Base-by-base conservation (phyloP, 208 protist genomes). In the Herpetomonas samuelpessoai region DNA sequence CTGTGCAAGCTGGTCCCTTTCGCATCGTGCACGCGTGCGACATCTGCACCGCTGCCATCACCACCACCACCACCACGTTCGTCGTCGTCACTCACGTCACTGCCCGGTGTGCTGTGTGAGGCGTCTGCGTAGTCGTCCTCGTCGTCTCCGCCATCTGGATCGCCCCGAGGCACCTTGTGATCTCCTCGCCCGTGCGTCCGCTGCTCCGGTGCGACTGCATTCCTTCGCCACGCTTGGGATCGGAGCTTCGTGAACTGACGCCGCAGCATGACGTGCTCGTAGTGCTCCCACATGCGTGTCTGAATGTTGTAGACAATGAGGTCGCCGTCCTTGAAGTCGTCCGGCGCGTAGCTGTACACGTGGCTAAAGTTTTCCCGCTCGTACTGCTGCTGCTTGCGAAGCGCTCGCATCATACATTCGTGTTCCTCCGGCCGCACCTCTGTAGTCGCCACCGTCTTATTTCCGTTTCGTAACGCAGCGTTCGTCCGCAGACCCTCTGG, bases 291-390 rank as follows among this genome's bases (percentile, higher is more conserved):
- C 7, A 24, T 26, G 2, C 52, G 67, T 27, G 59, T 27, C 1
- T 63, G 55, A 39, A 57, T 54, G 61, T 87, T 73, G 56, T 79
- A 83, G n/a, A 81, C 66, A 18, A 81, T 57, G 14, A 87, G 52
- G 47, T 87, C 80, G 6, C 76, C 80, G 39, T 87, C 80, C 24
- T 59, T 38, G 57, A 87, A 87, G 18, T 72, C 66, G n/a, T 71
- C 49, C n/a, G 63, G 46, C 27, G 71, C 71, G 71, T 82, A 82
- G 57, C 62, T 78, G 48, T 46, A 75, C 29, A 69, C 72, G 58
- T 82, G 66, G 0, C 71, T 55, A 41, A 58, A 44, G 25, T 60
- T 21, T 2, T 26, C 39, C 0, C n/a, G 59, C 31, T 82, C 75
- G 3, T 66, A 38, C 0, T 38, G 50, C 49, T 82, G 75, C 51